phyloP scores from a whole-genome alignment of 805 yeast species.

The Tetrapisispora nanseiensis region DNA sequence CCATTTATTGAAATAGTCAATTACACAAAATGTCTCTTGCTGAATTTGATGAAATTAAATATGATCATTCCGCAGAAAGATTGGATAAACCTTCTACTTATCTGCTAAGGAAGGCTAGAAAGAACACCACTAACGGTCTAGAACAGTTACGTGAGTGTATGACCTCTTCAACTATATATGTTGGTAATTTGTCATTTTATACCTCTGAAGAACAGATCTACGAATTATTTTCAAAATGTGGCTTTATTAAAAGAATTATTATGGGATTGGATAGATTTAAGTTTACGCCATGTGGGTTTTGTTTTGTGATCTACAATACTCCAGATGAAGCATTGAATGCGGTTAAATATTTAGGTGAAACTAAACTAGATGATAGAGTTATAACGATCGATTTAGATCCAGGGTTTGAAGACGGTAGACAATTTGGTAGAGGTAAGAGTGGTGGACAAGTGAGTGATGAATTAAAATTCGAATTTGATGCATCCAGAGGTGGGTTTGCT shows the following conservation, averaged over 20 bases:
- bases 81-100: slow-evolving; percentile 66
- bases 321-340: slow-evolving; percentile 71
- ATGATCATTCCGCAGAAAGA: slow-evolving; percentile 54
- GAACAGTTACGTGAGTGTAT: slow-evolving; percentile 58
- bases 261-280: slow-evolving; percentile 93
- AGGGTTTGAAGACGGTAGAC: slow-evolving; percentile 91
- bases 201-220: slow-evolving; percentile 93
- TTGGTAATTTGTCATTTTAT: slow-evolving; percentile 81
- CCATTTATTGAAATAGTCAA: no score
- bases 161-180: slow-evolving; percentile 69
- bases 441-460: slow-evolving; percentile 92
- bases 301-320: slow-evolving; percentile 71
- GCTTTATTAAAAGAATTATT: slow-evolving; percentile 65
- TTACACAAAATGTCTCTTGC: slow-evolving; percentile 35
- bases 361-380: slow-evolving; percentile 72
- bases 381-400: slow-evolving; percentile 90
- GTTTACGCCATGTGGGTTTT: slow-evolving; percentile 93
- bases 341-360: slow-evolving; percentile 69
- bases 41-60: slow-evolving; percentile 46
- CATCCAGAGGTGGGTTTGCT: slow-evolving; percentile 39
- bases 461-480: slow-evolving; percentile 39
- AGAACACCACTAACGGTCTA: slow-evolving; percentile 36
- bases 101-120: slow-evolving; percentile 54
- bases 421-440: slow-evolving; percentile 83
- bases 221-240: slow-evolving; percentile 78